Base-by-base conservation (phyloP, 306 rosid genomes). In the Nissolia schottii region DNA sequence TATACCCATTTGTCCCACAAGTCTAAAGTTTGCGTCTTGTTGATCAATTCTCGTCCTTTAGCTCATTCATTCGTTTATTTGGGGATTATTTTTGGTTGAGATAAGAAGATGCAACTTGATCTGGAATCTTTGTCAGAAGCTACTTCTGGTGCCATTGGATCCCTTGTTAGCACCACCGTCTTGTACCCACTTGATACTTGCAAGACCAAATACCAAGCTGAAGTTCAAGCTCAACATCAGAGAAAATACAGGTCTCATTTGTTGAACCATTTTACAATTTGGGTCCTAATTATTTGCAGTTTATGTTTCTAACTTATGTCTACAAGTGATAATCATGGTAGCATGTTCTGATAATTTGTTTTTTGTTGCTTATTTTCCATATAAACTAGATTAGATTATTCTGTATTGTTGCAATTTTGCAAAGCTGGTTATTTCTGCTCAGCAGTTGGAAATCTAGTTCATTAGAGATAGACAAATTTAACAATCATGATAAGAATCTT, bases 171-270 rank as follows among this genome's bases (percentile, higher is more conserved):
- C 85, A 94, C 98, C 83, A 86, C 96, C 25, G 73, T 89, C 32
- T 67, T 91, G 56, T 94, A 94, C 80, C 98, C 98, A 38, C 96
- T 94, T 40, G 98, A 94, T 67, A 94, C 98, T 18, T 94, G 98
- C 77, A 94, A 94, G 81, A 86, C 98, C 64, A 94, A 94, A 51
- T 94, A 89, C 77, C 98, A 94, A 87, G 98, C 98, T 64, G 98
- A 94, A 84, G 91, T 85, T 60, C 88, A 87, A 79, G 83, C 90
- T 83, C 81, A 70, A 3, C 83, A 86, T 64, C 89, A 86, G 25
- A 86, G 85, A 18, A 94, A 91, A 77, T 94, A 91, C 83, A 94
- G 90, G 97, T 94, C 60, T 16, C 5, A 6, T 35, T n/a, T 62
- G 2, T 56, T 49, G 9, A 22, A 6, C 59, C 60, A 11, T 71